Conservation (phyloP, 306 rosid species). For the Purshia tridentata region DNA sequence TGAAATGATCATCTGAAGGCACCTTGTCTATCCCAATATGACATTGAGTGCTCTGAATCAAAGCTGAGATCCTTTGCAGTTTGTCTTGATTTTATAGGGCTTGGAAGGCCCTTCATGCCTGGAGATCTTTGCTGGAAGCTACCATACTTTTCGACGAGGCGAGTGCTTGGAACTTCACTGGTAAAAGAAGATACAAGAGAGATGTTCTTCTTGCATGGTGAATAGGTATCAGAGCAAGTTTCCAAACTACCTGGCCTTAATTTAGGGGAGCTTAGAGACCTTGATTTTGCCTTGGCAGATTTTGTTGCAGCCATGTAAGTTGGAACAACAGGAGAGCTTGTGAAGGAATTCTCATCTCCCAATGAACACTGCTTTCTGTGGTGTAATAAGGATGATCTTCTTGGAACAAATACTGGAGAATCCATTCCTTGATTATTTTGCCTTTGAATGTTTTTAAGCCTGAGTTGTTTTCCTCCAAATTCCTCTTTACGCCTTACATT, state of each 20-base stretch:
- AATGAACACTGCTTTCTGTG: constrained; percentile 60
- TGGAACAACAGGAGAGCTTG: constrained; percentile 70
- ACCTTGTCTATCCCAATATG: constrained; percentile 53
- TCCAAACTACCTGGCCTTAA: constrained; percentile 53
- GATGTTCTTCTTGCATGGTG: constrained; percentile 79
- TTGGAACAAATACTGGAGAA: constrained; percentile 44
- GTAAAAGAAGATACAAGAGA: constrained; percentile 45
- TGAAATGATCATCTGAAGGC: constrained; percentile 39
- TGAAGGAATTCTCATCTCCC: constrained; percentile 53
- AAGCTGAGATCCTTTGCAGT: constrained; percentile 57
- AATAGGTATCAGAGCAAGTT: constrained; percentile 51
- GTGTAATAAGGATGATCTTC: constrained; percentile 33
- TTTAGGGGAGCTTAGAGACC: constrained; percentile 75
- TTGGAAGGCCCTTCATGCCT: constrained; percentile 68
- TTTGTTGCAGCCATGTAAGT: constrained; percentile 97
- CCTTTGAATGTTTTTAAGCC: constrained; percentile 36
- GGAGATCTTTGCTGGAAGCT: constrained; percentile 66
- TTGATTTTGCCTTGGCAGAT: constrained; percentile 76
- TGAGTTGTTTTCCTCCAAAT: constrained; percentile 39
- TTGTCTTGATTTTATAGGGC: constrained; percentile 66
- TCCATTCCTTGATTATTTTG: constrained; percentile 38
- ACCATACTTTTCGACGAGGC: constrained; percentile 29
- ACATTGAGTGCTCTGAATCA: constrained; percentile 67
- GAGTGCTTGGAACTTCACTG: constrained; percentile 40
- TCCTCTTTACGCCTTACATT: constrained; percentile 40